A percentile compares a stretch with the other conserved stretches of the same genome.
These are phyloP conservation scores for Tetrahymena elliotti DNA, from an alignment of 73 alveolate species.

Conservation along the genomic window DNA sequence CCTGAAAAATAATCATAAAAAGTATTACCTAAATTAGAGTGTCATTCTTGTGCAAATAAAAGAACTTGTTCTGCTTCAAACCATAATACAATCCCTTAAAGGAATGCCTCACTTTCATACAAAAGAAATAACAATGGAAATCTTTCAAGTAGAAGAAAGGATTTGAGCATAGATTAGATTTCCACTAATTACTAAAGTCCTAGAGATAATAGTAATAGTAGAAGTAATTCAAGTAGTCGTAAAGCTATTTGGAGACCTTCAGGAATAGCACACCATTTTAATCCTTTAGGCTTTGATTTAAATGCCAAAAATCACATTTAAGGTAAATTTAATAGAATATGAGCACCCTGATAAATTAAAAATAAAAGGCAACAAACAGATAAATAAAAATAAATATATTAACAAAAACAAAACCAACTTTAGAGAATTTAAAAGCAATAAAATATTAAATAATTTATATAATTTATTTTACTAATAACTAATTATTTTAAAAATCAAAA, in stretches of 20 bases:
- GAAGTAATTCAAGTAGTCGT: neutral
- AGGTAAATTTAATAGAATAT: neutral
- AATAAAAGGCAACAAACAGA: no score
- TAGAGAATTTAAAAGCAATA: neutral
- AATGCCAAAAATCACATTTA: neutral
- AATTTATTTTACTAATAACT: neutral
- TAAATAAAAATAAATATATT: no score
- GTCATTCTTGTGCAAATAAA: neutral
- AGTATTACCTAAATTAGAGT: neutral
- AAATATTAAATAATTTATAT: no score
- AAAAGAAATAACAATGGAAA: neutral
- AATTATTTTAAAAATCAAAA: no score
- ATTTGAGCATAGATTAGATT: neutral
- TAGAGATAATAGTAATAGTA: neutral
- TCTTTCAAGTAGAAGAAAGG: neutral
- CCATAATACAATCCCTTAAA: neutral
- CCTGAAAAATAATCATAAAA: neutral
- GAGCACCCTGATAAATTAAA: no score
- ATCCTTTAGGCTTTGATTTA: neutral
- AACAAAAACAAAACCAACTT: neutral
- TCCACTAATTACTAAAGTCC: neutral
- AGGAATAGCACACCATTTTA: neutral
- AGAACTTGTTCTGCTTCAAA: neutral
- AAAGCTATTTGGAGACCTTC: neutral
- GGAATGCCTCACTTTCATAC: neutral